phyloP scores from a whole-genome alignment of 352 stramenopile species.

The Blastocystis sp. region DNA sequence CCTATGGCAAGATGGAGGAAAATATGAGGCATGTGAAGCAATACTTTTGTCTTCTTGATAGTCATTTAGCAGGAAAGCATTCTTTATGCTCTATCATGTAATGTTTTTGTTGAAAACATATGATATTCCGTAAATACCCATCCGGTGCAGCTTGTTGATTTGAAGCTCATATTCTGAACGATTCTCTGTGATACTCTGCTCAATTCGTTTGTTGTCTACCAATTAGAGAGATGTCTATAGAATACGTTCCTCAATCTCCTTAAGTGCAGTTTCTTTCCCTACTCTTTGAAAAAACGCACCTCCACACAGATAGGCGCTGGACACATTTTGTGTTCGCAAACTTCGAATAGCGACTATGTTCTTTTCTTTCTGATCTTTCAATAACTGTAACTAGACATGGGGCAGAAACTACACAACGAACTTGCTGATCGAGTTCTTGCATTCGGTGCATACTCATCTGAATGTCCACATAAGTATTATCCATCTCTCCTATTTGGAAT shows the following conservation, averaged over 20 bases:
- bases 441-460: constrained; percentile 40
- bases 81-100: neutral
- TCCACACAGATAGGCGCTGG: constrained; percentile 24
- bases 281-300: constrained; percentile 53
- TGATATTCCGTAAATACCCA: constrained; percentile 33
- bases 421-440: constrained; percentile 10
- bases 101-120: constrained; percentile 28
- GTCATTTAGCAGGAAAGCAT: neutral
- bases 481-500: neutral
- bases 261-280: neutral
- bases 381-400: neutral
- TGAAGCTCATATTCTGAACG: neutral
- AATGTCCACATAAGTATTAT: constrained; percentile 31
- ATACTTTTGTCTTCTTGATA: constrained; percentile 18
- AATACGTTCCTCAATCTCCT: constrained; percentile 13
- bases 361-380: constrained; percentile 28
- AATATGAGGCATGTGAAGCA: constrained; percentile 34
- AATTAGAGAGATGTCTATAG: neutral
- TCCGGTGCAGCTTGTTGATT: neutral
- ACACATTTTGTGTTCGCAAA: neutral
- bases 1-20: constrained; percentile 14
- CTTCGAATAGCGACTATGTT: neutral
- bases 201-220: constrained; percentile 18
- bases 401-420: neutral
- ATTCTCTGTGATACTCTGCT: constrained; percentile 13